A percentile compares a stretch with the other conserved stretches of the same genome.
These are phyloP conservation scores for Alternaria burnsii DNA, from an alignment of 2,329 filamentous ascomycete species.

Conservation along the genomic window DNA sequence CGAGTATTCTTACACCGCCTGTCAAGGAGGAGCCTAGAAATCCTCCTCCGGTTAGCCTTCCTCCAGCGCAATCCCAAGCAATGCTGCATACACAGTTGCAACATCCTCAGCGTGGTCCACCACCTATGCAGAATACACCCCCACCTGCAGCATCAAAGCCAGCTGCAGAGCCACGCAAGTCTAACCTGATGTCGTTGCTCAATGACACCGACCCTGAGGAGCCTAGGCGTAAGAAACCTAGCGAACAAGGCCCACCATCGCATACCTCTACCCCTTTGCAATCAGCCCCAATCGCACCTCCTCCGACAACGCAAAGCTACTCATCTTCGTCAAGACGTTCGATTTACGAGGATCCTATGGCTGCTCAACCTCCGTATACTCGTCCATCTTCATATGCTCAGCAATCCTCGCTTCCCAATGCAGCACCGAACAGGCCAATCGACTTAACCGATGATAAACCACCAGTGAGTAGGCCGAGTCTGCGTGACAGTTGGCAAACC, in stretches of 20 bases:
- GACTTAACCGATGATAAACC: conserved; percentile 45
- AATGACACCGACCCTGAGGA: conserved; percentile 51
- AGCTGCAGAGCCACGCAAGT: conserved; percentile 46
- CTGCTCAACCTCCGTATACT: conserved; percentile 36
- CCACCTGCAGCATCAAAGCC: conserved; percentile 36
- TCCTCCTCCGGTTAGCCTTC: conserved; percentile 30
- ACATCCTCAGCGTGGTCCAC: conserved; percentile 32
- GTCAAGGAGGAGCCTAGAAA: conserved; percentile 47
- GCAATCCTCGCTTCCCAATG: conserved; percentile 34
- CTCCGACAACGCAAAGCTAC: conserved; percentile 31
- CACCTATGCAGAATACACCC: conserved; percentile 27
- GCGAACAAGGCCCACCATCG: conserved; percentile 43
- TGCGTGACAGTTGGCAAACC: conserved; percentile 43
- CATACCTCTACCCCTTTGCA: conserved; percentile 49
- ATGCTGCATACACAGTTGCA: conserved; percentile 32
- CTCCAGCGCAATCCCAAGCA: conserved; percentile 32
- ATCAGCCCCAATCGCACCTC: conserved; percentile 44
- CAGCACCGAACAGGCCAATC: conserved; percentile 36
- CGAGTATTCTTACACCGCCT: conserved; percentile 40
- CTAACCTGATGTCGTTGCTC: conserved; percentile 50
- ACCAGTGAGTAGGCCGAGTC: conserved; percentile 23
- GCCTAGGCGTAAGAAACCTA: conserved; percentile 45
- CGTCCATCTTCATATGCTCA: conserved; percentile 37
- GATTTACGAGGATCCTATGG: conserved; percentile 34
- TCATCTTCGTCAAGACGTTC: conserved; percentile 36